Base-by-base conservation (phyloP, 768 basidiomycete species). In the Auriscalpium microsporum region DNA sequence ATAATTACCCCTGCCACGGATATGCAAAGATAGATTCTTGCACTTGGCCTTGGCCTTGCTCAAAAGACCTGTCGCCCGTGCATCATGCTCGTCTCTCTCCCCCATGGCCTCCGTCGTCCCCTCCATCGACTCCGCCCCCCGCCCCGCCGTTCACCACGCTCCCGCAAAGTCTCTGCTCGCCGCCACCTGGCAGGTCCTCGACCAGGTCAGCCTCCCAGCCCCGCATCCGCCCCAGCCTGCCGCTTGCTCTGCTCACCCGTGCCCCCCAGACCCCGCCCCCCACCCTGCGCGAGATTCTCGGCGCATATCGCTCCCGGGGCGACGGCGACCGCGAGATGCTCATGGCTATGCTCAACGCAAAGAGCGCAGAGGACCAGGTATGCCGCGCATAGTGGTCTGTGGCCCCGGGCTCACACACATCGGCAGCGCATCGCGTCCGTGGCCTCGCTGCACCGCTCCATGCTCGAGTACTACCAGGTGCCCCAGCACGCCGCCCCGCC, bases 301-400 rank as follows among this genome's bases (percentile, higher is more conserved):
- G 80, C 40, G 92, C 93, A 8, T 96, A 94, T 74, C 78, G 80
- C 55, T 71, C 82, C 40, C 89, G 85, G 64, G 94, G 94, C 57
- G 90, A 94, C 58, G 93, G 91, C 45, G 94, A 96, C 75, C 79
- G 93, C 21, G 91, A 94, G 52, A 87, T 94, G 82, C 76, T 96
- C 19, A 77, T 95, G 37, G 82, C 90, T 61, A 88, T 96, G 79
- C 76, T 96, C 50, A 91, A 87, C 57, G 92, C 93, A 65, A 96
- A 96, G 75, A 80, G 84, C 47, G 86, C 94, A 11, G 94, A 96
- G 68, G 94, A 96, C 67, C 88, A 95, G 80, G 91, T 21, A 21
- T 21, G n/a, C n/a, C n/a, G n/a, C n/a, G n/a, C n/a, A n/a, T n/a
- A n/a, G n/a, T n/a, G n/a, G n/a, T n/a, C n/a, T n/a, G n/a, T n/a